Evolutionary conservation across 1,139 yeast species (phyloP).

Genomic region (Geotrichum europaeum): DNA sequence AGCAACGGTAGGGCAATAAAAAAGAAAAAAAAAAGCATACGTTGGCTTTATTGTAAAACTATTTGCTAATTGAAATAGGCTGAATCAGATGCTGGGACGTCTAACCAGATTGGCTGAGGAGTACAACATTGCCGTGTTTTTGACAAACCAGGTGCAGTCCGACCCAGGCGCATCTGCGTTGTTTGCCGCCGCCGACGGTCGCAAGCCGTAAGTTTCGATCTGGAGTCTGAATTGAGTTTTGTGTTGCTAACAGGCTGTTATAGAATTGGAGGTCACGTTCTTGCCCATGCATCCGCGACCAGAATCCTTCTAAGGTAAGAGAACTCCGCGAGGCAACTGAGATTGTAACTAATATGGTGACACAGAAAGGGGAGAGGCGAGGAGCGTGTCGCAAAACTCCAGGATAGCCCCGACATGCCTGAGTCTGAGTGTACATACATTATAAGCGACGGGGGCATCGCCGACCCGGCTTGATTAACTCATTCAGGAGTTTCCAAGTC

Average conservation of each 20-base stretch:
- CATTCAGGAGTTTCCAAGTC: neutral
- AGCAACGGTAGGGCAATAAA: constrained; percentile 40
- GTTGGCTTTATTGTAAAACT: neutral
- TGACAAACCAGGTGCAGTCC: constrained; percentile 61
- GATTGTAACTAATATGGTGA: neutral
- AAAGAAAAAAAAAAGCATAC: neutral
- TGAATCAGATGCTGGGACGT: constrained; percentile 52
- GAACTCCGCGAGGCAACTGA: neutral
- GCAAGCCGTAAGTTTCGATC: constrained; percentile 43
- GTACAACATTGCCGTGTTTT: constrained; percentile 52
- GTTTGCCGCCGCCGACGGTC: constrained; percentile 59
- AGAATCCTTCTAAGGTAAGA: constrained; percentile 42
- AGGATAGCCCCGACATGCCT: constrained; percentile 60
- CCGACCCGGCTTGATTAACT: constrained; percentile 37
- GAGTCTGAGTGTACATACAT: constrained; percentile 52
- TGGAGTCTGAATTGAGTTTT: neutral
- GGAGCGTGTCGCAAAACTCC: constrained; percentile 55
- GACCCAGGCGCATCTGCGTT: constrained; percentile 63
- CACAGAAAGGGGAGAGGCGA: constrained; percentile 58
- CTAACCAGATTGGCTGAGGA: constrained; percentile 53
- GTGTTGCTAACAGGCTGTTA: neutral
- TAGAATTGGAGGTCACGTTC: constrained; percentile 54
- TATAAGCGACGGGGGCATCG: constrained; percentile 49
- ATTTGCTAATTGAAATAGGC: constrained; percentile 18
- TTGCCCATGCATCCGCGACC: constrained; percentile 62